Conservation (phyloP, 2,329 filamentous ascomycete species). For the Alternaria gansuensis region DNA sequence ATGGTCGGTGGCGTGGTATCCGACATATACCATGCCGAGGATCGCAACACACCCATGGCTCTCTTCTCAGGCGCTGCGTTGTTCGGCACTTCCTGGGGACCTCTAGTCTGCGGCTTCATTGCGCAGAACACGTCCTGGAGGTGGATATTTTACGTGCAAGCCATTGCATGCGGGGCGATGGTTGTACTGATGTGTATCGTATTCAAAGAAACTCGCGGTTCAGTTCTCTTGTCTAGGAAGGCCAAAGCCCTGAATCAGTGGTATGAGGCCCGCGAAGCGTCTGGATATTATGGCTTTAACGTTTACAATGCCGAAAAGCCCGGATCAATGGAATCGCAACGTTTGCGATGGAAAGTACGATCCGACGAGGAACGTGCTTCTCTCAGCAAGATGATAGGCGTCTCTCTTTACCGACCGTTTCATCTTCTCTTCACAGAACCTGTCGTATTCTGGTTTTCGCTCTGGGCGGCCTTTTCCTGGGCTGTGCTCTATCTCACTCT, state of each 20-base stretch:
- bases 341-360: conserved; percentile 81
- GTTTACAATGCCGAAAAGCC: conserved; percentile 47
- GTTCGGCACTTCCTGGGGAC: conserved; percentile 80
- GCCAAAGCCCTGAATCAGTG: conserved; percentile 77
- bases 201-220: conserved; percentile 84
- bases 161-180: conserved; percentile 71
- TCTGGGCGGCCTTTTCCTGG: conserved; percentile 93
- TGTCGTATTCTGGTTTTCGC: conserved; percentile 83
- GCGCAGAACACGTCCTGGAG: conserved; percentile 74
- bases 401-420: conserved; percentile 81
- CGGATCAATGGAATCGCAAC: conserved; percentile 52
- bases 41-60: conserved; percentile 89
- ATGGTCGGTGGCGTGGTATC: conserved; percentile 93
- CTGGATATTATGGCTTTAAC: conserved; percentile 67
- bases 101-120: conserved; percentile 75
- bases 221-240: conserved; percentile 79
- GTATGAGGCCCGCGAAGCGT: conserved; percentile 76
- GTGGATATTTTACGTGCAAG: conserved; percentile 90
- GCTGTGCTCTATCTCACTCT: conserved; percentile 88
- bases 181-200: conserved; percentile 71
- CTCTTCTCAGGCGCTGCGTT: conserved; percentile 83
- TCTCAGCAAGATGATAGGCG: conserved; percentile 72
- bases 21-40: conserved; percentile 80
- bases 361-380: conserved; percentile 79
- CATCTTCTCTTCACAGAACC: conserved; percentile 78